Percentiles rank a stretch among this genome's conserved stretches.
These are phyloP conservation scores for Acmispon strigosus DNA, from an alignment of 306 rosid species.

Conservation along the genomic window DNA sequence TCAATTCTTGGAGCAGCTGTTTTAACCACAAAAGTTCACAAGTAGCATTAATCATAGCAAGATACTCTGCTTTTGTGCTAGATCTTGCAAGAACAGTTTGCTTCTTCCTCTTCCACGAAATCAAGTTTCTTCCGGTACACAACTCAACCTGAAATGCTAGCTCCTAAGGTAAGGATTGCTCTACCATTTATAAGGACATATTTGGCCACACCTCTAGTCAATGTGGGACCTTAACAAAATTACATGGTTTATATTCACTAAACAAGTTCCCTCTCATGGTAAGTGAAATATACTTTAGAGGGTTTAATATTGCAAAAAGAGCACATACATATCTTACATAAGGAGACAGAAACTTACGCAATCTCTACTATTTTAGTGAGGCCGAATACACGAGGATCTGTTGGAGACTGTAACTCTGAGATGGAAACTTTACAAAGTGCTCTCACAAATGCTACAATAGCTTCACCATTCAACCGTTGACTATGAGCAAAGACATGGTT, in stretches of 20 bases:
- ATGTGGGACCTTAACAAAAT: too few relatives aligned
- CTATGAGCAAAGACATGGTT: conserved; percentile 98
- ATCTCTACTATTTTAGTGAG: conserved; percentile 96
- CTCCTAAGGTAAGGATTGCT: too few relatives aligned
- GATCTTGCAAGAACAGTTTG: too few relatives aligned
- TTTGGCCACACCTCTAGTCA: too few relatives aligned
- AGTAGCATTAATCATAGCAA: too few relatives aligned
- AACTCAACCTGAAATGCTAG: too few relatives aligned
- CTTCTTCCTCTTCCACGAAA: too few relatives aligned
- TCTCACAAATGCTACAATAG: conserved; percentile 95
- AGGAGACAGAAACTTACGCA: conserved; percentile 63
- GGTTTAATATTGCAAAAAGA: conserved; percentile 6
- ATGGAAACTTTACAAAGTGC: conserved; percentile 93
- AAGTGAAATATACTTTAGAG: background rate
- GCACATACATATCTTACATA: background rate
- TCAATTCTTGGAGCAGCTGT: too few relatives aligned
- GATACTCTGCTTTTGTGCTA: too few relatives aligned
- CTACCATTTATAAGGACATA: too few relatives aligned
- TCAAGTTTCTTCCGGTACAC: too few relatives aligned
- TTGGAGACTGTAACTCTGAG: conserved; percentile 96
- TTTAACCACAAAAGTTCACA: too few relatives aligned
- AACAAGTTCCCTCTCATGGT: background rate
- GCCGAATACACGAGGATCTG: conserved; percentile 98
- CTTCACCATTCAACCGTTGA: conserved; percentile 97
- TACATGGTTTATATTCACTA: background rate